Conservation (phyloP, 2,329 filamentous ascomycete genomes). For the Pyricularia pennisetigena region DNA sequence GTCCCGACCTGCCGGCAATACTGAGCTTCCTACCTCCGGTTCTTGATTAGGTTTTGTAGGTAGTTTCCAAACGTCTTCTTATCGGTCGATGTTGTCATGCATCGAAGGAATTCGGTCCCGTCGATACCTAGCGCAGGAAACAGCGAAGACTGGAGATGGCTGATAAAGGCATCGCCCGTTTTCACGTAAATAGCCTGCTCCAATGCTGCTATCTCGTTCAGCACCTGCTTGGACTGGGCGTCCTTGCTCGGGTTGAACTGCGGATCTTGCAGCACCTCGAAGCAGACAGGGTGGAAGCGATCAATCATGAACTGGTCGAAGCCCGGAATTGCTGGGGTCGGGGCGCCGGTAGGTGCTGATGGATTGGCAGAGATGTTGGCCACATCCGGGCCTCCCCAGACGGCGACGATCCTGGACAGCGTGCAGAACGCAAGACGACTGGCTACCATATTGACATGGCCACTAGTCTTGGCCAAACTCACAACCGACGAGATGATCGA, state of each 20-base stretch:
- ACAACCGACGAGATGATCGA: conserved; percentile 78
- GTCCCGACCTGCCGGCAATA: not conserved
- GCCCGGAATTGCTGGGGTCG: conserved; percentile 60
- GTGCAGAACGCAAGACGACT: conserved; percentile 71
- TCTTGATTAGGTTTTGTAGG: conserved; percentile 46
- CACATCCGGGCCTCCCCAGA: conserved; percentile 85
- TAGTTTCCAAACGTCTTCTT: conserved; percentile 56
- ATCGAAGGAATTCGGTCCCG: conserved; percentile 47
- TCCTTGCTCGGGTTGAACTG: conserved; percentile 72
- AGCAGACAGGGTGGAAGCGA: conserved; percentile 80
- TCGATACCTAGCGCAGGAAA: conserved; percentile 57
- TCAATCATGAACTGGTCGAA: conserved; percentile 89
- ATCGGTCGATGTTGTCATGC: conserved; percentile 48
- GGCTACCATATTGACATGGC: conserved; percentile 47
- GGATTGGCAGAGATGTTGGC: conserved; percentile 45
- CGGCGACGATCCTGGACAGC: conserved; percentile 69
- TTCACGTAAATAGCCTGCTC: conserved; percentile 89
- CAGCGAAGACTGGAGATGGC: conserved; percentile 53
- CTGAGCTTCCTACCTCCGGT: conserved; percentile 6
- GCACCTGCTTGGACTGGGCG: conserved; percentile 78
- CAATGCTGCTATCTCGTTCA: conserved; percentile 77
- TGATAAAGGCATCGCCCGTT: conserved; percentile 72
- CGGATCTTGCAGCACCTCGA: conserved; percentile 74
- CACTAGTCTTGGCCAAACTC: conserved; percentile 68
- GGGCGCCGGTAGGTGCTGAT: conserved; percentile 34